phyloP scores from a whole-genome alignment of 106 monocot species.

The Xerophyta viscosa region DNA sequence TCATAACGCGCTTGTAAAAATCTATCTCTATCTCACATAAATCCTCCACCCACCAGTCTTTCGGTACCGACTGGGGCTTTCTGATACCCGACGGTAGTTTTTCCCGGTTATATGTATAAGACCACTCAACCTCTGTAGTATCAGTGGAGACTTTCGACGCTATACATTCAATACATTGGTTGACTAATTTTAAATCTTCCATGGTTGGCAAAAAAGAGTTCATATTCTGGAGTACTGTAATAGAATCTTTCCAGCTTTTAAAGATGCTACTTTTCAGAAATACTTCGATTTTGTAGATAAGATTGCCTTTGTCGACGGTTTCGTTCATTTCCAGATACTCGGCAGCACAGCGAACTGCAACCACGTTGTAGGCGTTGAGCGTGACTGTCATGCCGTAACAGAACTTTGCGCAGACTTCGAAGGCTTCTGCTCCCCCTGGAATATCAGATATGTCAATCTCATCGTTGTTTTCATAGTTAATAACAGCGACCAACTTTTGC shows the following conservation, averaged over 20 bases:
- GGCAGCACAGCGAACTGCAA: slow-evolving; percentile 67
- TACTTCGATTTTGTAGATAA: slow-evolving; percentile 78
- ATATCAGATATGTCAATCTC: slow-evolving; percentile 68
- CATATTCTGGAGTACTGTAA: slow-evolving; percentile 72
- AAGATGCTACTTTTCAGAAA: slow-evolving; percentile 79
- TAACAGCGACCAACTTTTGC: slow-evolving; percentile 48
- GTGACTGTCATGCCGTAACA: slow-evolving; percentile 85
- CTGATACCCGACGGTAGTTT: slow-evolving; percentile 54
- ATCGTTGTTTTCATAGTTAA: slow-evolving; percentile 28
- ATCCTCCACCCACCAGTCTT: slow-evolving; percentile 97
- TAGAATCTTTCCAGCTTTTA: slow-evolving; percentile 89
- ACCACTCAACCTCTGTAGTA: slow-evolving; percentile 77
- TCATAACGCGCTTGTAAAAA: slow-evolving; percentile 53
- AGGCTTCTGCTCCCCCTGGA: slow-evolving; percentile 71
- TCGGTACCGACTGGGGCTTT: slow-evolving; percentile 54
- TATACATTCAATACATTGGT: slow-evolving; percentile 64
- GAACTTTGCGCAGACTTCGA: slow-evolving; percentile 91
- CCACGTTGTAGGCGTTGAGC: slow-evolving; percentile 90
- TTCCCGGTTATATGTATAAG: slow-evolving; percentile 71
- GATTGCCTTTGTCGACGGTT: slow-evolving; percentile 70
- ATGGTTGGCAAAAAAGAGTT: slow-evolving; percentile 60
- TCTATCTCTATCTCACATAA: slow-evolving; percentile 72
- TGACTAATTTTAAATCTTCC: slow-evolving; percentile 73
- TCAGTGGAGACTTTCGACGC: slow-evolving; percentile 70
- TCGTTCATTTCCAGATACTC: slow-evolving; percentile 88